Evolutionary conservation across 2,329 filamentous ascomycete genomes (phyloP).

Genomic region (Microdochium trichocladiopsis): DNA sequence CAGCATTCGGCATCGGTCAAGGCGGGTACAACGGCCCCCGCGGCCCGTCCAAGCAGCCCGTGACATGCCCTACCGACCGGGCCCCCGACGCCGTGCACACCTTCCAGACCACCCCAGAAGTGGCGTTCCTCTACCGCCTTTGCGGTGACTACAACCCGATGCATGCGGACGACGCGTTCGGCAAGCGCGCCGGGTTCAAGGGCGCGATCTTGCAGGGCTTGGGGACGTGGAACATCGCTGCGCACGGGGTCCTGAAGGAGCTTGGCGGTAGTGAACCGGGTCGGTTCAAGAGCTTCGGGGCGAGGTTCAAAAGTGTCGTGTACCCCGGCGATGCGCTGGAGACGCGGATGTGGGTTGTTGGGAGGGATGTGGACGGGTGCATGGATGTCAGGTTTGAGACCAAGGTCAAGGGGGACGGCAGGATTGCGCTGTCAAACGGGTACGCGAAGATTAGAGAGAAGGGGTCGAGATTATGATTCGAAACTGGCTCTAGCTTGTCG

Average conservation of each 20-base stretch:
- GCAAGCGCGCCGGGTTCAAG: slow-evolving; percentile 28
- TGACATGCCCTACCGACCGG: slow-evolving; percentile 18
- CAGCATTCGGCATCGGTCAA: slow-evolving; percentile 35
- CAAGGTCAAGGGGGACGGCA: slow-evolving; percentile 15
- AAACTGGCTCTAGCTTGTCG: too few relatives aligned
- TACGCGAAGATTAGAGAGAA: slow-evolving; percentile 20
- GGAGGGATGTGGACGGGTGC: slow-evolving; percentile 15
- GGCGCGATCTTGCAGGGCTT: slow-evolving; percentile 38
- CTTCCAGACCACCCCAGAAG: slow-evolving; percentile 29
- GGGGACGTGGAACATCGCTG: slow-evolving; percentile 38
- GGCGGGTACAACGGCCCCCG: slow-evolving; percentile 34
- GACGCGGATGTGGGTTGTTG: slow-evolving; percentile 33
- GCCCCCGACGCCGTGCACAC: slow-evolving; percentile 27
- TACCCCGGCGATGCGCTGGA: slow-evolving; percentile 37
- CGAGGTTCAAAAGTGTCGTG: slow-evolving; percentile 35
- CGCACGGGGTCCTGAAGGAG: slow-evolving; percentile 30
- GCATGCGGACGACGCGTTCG: background rate
- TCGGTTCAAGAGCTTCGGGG: slow-evolving; percentile 32
- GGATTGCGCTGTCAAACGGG: slow-evolving; percentile 29
- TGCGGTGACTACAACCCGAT: slow-evolving; percentile 41
- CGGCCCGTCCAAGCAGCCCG: slow-evolving; percentile 25
- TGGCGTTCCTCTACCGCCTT: slow-evolving; percentile 32
- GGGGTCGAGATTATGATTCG: slow-evolving; percentile 15
- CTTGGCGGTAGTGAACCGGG: slow-evolving; percentile 30
- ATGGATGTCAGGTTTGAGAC: slow-evolving; percentile 32